Evolutionary conservation across 345 rosid species (phyloP), one percentile per base, ranked within the genome.

Genomic region (Eucalyptus pauciflora): DNA sequence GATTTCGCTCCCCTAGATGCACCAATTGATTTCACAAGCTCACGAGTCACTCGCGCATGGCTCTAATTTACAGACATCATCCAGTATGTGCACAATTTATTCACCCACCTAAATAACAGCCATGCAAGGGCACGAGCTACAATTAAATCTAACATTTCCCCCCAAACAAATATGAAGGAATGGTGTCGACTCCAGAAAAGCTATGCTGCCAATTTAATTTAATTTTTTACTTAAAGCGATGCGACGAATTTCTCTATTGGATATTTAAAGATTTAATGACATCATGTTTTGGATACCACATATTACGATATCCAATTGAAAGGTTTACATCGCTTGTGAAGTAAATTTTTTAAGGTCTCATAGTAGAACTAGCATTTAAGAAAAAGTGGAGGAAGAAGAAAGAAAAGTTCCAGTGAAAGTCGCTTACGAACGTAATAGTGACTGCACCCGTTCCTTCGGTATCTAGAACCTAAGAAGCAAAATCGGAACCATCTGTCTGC

Each of bases 401-500:
- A 17, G 45, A 37, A 31, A 71, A 71, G 27, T 41, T 37, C 43
- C 14, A 71, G 25, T 12, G 46, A 71, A 37, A 18, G 81, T 71
- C 46, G 25, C 81, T 37, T 71, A 71, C 81, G 2, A 1, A 10
- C 6, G 46, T 5, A 0, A 71, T 37, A 10, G 81, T 37, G 46
- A 33, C 22, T 24, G 46, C 81, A 71, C 13, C 27, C 81, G 25
- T 18, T 9, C 25, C 46, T 37, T 71, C 8, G 27, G 25, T 33
- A 71, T 37, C 46, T 18, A 12, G 22, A 71, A 71, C 46, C 81
- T 37, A 71, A 71, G 46, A 71, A 71, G 46, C 81, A 71, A 71
- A 71, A 2, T 37, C 27, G 25, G 0, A 37, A 37, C 6, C 27
- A 37, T 71, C 14, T 71, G 0, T 3, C 1, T 71, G 7, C 1